Evolutionary conservation across 208 protist species (phyloP).

Genomic region (Leishmania amazonensis): DNA sequence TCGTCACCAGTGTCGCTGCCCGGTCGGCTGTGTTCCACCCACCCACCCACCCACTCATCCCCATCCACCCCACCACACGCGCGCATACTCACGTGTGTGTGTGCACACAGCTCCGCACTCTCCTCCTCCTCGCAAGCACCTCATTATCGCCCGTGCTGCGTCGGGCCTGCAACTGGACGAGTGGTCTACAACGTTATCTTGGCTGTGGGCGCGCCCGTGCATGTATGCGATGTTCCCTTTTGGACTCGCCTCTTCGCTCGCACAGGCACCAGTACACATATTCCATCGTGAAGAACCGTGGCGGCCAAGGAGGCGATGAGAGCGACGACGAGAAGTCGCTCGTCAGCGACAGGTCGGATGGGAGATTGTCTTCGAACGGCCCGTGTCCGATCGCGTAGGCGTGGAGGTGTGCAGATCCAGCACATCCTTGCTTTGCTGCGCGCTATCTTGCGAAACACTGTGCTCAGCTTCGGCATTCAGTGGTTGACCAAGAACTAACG

Average conservation of each 20-base stretch:
- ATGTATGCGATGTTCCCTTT: not conserved
- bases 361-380: not conserved
- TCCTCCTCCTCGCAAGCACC: not conserved
- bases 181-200: not conserved
- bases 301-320: not conserved
- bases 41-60: not conserved
- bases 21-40: not conserved
- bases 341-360: not conserved
- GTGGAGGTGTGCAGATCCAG: not conserved
- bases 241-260: not conserved
- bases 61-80: not conserved
- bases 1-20: not conserved
- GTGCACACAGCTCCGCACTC: not conserved
- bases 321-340: not conserved
- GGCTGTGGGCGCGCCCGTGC: not conserved
- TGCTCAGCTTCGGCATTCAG: not conserved
- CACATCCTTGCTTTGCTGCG: not conserved
- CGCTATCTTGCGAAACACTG: not conserved
- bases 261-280: not conserved
- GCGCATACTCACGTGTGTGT: not conserved
- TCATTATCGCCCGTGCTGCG: not conserved
- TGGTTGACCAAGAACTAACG: slow-evolving; percentile 8
- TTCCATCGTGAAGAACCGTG: slow-evolving; percentile 8
- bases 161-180: not conserved
- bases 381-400: not conserved